These are phyloP conservation scores for Mycena galopus DNA, from an alignment of 768 basidiomycete species.

Conservation along the genomic window DNA sequence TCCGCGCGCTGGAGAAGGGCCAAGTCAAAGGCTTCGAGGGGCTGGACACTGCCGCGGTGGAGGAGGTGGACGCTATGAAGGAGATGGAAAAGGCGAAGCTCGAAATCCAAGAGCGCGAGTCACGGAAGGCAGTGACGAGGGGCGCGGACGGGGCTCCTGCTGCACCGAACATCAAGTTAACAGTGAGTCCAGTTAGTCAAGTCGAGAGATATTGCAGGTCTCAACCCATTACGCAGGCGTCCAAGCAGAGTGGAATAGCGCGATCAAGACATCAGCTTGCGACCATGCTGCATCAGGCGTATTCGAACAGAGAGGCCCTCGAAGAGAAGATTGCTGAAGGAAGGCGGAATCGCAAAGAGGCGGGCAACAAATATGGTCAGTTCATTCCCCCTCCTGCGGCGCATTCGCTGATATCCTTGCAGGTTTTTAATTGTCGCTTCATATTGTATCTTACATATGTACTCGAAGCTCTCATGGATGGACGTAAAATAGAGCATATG, in stretches of 20 bases:
- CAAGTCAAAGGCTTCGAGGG: slow-evolving; percentile 78
- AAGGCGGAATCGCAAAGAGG: slow-evolving; percentile 86
- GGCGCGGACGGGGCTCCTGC: slow-evolving; percentile 67
- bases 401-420: slow-evolving; percentile 6
- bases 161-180: slow-evolving; percentile 87
- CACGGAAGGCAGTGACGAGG: slow-evolving; percentile 79
- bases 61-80: slow-evolving; percentile 74
- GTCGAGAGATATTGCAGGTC: neutral
- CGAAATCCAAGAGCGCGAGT: slow-evolving; percentile 82
- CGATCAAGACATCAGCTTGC: slow-evolving; percentile 83
- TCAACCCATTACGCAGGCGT: slow-evolving; percentile 59
- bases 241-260: slow-evolving; percentile 78
- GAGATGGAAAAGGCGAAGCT: slow-evolving; percentile 85
- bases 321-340: slow-evolving; percentile 90
- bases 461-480: neutral
- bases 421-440: slow-evolving; percentile 46
- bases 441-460: neutral
- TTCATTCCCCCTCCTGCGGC: slow-evolving; percentile 12
- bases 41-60: slow-evolving; percentile 63
- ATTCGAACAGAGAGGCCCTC: slow-evolving; percentile 83
- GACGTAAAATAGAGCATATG: no score
- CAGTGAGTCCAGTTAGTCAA: slow-evolving; percentile 62
- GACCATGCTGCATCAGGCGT: slow-evolving; percentile 85
- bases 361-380: slow-evolving; percentile 92
- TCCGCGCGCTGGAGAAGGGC: slow-evolving; percentile 81